Evolutionary conservation across 2,329 filamentous ascomycete genomes (phyloP).

Genomic region (Arachnomyces sp.): DNA sequence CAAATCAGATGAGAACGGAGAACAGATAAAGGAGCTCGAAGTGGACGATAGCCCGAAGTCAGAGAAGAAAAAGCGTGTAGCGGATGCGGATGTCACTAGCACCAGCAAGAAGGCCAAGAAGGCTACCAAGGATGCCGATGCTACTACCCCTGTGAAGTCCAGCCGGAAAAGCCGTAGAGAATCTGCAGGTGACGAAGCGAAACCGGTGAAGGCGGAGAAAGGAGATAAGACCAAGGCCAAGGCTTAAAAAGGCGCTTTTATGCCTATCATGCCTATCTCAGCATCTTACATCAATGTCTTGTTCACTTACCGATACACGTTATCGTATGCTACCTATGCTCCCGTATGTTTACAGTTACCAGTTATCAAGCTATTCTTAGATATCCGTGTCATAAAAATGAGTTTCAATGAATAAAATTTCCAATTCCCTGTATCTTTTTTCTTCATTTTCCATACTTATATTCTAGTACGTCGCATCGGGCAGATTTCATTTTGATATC

Average conservation of each 20-base stretch:
- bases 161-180: conserved; percentile 9
- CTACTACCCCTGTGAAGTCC: conserved; percentile 3
- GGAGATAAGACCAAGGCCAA: conserved; percentile 28
- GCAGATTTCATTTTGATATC: too few relatives aligned
- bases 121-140: neutral
- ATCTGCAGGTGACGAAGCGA: conserved; percentile 21
- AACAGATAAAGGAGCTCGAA: conserved; percentile 28
- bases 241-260: conserved; percentile 5
- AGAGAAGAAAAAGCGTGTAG: conserved; percentile 18
- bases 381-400: too few relatives aligned
- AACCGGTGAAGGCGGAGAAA: conserved; percentile 25
- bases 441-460: too few relatives aligned
- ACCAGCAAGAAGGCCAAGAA: conserved; percentile 8
- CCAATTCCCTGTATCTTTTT: too few relatives aligned
- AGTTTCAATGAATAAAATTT: too few relatives aligned
- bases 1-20: conserved; percentile 21
- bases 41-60: conserved; percentile 20
- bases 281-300: too few relatives aligned
- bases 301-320: too few relatives aligned
- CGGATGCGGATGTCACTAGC: conserved; percentile 16
- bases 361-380: too few relatives aligned
- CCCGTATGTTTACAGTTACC: too few relatives aligned
- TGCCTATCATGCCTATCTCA: neutral
- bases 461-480: too few relatives aligned
- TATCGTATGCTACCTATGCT: too few relatives aligned